phyloP scores from a whole-genome alignment of 2,329 filamentous ascomycete genomes.

The Torrubiella hemipterigena region DNA sequence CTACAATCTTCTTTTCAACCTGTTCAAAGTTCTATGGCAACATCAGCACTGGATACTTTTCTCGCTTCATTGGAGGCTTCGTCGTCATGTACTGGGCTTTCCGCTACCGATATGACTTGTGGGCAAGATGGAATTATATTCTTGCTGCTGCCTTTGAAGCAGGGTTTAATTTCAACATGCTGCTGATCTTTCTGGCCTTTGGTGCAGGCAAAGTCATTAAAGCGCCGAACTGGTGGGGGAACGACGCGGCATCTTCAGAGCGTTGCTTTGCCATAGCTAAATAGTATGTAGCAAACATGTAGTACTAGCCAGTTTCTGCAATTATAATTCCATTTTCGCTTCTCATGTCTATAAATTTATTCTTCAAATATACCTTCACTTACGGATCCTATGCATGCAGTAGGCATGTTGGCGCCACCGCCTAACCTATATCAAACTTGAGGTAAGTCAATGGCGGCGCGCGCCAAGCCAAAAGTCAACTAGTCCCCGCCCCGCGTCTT shows the following conservation, averaged over 20 bases:
- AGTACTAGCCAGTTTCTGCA: too few relatives aligned
- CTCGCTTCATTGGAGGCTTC: constrained; percentile 45
- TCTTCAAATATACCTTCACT: too few relatives aligned
- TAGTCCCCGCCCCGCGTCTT: too few relatives aligned
- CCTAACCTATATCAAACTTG: too few relatives aligned
- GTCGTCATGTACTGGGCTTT: constrained; percentile 49
- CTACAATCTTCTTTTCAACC: constrained; percentile 48
- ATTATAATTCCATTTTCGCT: too few relatives aligned
- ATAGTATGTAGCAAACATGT: too few relatives aligned
- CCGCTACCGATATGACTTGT: constrained; percentile 40
- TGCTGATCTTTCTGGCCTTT: constrained; percentile 49
- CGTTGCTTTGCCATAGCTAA: constrained; percentile 37
- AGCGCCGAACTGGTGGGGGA: constrained; percentile 56
- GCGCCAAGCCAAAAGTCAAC: too few relatives aligned
- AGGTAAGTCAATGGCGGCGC: too few relatives aligned
- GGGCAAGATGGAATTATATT: constrained; percentile 50
- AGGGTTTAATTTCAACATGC: constrained; percentile 49
- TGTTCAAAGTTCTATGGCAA: constrained; percentile 48
- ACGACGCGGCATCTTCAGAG: constrained; percentile 41
- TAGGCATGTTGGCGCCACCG: too few relatives aligned
- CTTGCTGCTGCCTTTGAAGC: constrained; percentile 50
- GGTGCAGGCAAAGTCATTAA: constrained; percentile 40
- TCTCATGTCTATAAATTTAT: too few relatives aligned
- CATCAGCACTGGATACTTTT: constrained; percentile 46
- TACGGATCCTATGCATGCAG: too few relatives aligned